These are phyloP conservation scores for Pyropia haitanensis DNA, from an alignment of 23 red algal species.

Conservation along the genomic window DNA sequence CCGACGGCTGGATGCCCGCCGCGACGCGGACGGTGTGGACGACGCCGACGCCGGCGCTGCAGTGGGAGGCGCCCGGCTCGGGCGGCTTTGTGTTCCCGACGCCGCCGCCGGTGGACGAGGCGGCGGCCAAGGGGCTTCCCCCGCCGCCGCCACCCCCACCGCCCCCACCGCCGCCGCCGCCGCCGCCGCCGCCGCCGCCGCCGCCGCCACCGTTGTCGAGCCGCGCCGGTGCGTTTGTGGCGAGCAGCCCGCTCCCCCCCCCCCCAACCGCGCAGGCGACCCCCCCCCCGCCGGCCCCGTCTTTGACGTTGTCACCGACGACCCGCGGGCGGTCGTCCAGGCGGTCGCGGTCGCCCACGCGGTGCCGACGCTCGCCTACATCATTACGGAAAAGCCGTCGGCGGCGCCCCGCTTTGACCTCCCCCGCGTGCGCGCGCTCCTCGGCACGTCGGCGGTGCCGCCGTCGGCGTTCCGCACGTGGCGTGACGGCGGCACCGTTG, in stretches of 20 bases:
- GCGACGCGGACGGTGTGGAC: slow-evolving; percentile 17
- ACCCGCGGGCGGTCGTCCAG: slow-evolving; percentile 27
- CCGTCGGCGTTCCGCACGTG: slow-evolving; percentile 5
- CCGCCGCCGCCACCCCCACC: too few species aligned
- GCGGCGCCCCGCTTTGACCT: slow-evolving; percentile 23
- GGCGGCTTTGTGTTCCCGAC: slow-evolving; percentile 21
- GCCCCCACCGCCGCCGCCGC: too few species aligned
- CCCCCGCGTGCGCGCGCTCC: slow-evolving; percentile 8
- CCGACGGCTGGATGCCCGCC: neutral
- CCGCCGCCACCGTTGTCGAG: too few species aligned
- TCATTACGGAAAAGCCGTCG: slow-evolving; percentile 38
- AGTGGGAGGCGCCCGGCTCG: slow-evolving; percentile 17
- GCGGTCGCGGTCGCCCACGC: slow-evolving; percentile 62
- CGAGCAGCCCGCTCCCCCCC: too few species aligned
- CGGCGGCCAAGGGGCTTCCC: neutral
- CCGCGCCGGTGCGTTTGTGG: too few species aligned
- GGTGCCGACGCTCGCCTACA: slow-evolving; percentile 72
- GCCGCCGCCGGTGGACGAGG: slow-evolving; percentile 14
- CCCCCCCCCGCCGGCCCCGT: neutral
- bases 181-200: too few species aligned
- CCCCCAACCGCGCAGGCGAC: too few species aligned
- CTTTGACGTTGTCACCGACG: slow-evolving; percentile 5
- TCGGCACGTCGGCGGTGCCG: slow-evolving; percentile 26
- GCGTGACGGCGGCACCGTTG: slow-evolving; percentile 16
- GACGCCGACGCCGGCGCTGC: slow-evolving; percentile 7